A percentile compares a stretch with the other conserved stretches of the same genome.
Conservation (phyloP, 2,329 filamentous ascomycete genomes). For the Aspergillus unguis region DNA sequence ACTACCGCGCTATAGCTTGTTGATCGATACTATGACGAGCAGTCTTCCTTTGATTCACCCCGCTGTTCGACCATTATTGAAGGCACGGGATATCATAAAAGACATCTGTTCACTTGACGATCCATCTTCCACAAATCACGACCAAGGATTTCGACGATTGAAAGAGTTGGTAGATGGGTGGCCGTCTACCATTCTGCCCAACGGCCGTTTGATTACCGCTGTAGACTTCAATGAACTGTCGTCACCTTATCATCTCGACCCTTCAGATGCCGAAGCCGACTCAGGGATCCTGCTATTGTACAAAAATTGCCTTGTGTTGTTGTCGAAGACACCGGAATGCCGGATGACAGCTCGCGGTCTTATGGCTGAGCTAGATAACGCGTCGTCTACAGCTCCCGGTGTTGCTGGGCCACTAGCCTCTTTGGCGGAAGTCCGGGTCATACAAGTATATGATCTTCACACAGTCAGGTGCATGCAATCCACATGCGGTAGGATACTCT, state of each 20-base stretch:
- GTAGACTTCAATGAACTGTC: constrained; percentile 74
- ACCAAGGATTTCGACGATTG: constrained; percentile 69
- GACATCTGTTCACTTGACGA: constrained; percentile 94
- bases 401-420: constrained; percentile 20
- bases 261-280: constrained; percentile 43
- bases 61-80: constrained; percentile 76
- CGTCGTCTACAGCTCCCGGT: constrained; percentile 53
- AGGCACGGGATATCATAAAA: constrained; percentile 87
- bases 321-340: constrained; percentile 65
- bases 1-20: constrained; percentile 86
- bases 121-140: constrained; percentile 62
- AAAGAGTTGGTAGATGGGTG: constrained; percentile 74
- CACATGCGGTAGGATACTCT: constrained; percentile 37
- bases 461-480: constrained; percentile 65
- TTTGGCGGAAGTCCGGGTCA: constrained; percentile 69
- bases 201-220: constrained; percentile 75
- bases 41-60: constrained; percentile 83
- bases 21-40: constrained; percentile 92
- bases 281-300: constrained; percentile 79
- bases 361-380: constrained; percentile 80
- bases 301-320: constrained; percentile 72
- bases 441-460: constrained; percentile 66
- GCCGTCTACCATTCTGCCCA: constrained; percentile 68
- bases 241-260: constrained; percentile 62
- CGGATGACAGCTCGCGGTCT: constrained; percentile 71